phyloP scores from a whole-genome alignment of 2,329 filamentous ascomycete genomes.

The Fusarium camptoceras region DNA sequence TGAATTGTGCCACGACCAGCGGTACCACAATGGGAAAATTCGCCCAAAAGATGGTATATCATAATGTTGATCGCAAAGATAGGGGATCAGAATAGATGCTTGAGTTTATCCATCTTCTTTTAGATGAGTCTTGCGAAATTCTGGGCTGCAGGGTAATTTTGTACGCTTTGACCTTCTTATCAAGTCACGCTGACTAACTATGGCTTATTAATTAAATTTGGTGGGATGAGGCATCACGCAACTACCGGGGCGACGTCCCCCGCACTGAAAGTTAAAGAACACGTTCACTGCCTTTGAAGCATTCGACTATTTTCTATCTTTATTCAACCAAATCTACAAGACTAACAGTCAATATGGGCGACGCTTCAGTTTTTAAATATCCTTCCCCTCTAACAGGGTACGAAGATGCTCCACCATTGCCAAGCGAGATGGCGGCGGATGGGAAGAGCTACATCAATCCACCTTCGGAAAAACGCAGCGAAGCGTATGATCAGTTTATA shows the following conservation, averaged over 20 bases:
- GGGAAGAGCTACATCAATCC: conserved; percentile 83
- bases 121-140: not conserved
- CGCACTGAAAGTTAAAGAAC: not conserved
- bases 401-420: conserved; percentile 65
- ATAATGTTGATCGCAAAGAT: too few relatives aligned
- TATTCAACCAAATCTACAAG: not conserved
- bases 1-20: too few relatives aligned
- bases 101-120: rapidly evolving
- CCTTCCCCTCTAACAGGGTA: conserved; percentile 68
- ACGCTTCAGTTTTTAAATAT: conserved; percentile 37
- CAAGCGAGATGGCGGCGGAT: conserved; percentile 72
- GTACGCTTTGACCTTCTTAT: not conserved
- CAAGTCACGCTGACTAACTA: not conserved
- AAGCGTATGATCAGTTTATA: conserved; percentile 76
- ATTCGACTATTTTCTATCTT: not conserved
- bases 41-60: too few relatives aligned
- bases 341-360: conserved; percentile 24
- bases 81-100: rapidly evolving
- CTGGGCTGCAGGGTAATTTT: rapidly evolving
- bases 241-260: not conserved
- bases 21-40: too few relatives aligned
- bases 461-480: conserved; percentile 68
- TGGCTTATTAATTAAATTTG: not conserved
- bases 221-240: not conserved
- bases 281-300: not conserved